A percentile compares a stretch with the other conserved stretches of the same genome.
Conservation (phyloP, 345 rosid species). For the Rubroshorea leprosula region DNA sequence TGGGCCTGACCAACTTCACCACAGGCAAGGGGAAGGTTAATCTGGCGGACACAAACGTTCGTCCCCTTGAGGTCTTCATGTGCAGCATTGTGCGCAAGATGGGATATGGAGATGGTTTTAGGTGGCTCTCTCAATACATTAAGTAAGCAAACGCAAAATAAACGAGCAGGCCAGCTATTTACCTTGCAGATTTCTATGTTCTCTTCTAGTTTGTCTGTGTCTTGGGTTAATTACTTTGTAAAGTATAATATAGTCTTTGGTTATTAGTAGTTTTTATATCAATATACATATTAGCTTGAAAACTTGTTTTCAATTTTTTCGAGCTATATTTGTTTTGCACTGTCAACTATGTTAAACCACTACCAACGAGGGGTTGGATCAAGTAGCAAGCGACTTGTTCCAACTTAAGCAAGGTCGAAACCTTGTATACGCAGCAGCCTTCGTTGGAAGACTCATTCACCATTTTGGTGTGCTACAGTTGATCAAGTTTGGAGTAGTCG, state of each 20-base stretch:
- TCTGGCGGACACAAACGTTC: slow-evolving; percentile 31
- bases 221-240: no score
- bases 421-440: no score
- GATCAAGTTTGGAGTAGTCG: no score
- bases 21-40: slow-evolving; percentile 58
- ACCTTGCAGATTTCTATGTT: neutral
- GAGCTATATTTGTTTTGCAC: neutral
- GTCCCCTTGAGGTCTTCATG: slow-evolving; percentile 76
- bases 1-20: slow-evolving; percentile 66
- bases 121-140: slow-evolving; percentile 72
- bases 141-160: slow-evolving; percentile 22
- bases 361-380: no score
- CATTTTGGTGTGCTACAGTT: no score
- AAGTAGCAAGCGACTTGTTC: no score
- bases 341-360: no score
- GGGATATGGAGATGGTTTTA: slow-evolving; percentile 78
- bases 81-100: slow-evolving; percentile 81
- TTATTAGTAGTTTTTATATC: neutral
- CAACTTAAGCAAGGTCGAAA: no score
- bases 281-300: slow-evolving; percentile 8
- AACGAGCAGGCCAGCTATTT: neutral
- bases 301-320: neutral
- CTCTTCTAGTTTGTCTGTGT: no score
- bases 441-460: no score
- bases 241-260: neutral